Conservation (phyloP, 2,329 filamentous ascomycete species). For the Colletotrichum noveboracense region DNA sequence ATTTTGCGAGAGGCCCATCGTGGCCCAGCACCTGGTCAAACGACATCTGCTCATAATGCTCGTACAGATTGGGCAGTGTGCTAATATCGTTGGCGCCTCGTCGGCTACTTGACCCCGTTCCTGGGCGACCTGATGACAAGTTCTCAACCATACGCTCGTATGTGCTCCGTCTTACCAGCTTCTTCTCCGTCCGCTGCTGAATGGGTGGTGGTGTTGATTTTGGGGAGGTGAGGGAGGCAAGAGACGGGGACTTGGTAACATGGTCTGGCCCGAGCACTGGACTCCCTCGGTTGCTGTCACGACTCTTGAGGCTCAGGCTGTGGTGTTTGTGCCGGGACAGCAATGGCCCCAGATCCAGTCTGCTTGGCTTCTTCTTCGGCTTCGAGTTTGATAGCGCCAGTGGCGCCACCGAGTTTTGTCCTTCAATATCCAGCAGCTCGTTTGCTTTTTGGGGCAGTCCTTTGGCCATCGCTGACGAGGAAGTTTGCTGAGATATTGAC, state of each 20-base stretch:
- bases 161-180: slow-evolving; percentile 38
- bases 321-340: slow-evolving; percentile 36
- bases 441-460: slow-evolving; percentile 54
- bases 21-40: slow-evolving; percentile 45
- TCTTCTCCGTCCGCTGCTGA: slow-evolving; percentile 29
- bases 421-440: slow-evolving; percentile 52
- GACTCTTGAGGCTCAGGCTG: slow-evolving; percentile 14
- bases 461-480: slow-evolving; percentile 63
- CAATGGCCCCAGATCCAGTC: slow-evolving; percentile 53
- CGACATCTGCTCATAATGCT: slow-evolving; percentile 64
- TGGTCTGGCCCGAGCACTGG: slow-evolving; percentile 39
- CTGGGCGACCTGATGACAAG: slow-evolving; percentile 15
- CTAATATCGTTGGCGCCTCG: slow-evolving; percentile 27
- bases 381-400: slow-evolving; percentile 27
- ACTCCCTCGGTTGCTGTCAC: not conserved
- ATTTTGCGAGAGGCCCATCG: slow-evolving; percentile 7
- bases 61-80: slow-evolving; percentile 56
- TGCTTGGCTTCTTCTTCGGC: slow-evolving; percentile 54
- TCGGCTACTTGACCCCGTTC: slow-evolving; percentile 8
- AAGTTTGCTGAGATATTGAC: slow-evolving; percentile 64
- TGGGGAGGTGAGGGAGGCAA: slow-evolving; percentile 41
- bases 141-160: slow-evolving; percentile 30
- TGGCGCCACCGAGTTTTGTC: slow-evolving; percentile 26
- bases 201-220: slow-evolving; percentile 27
- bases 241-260: slow-evolving; percentile 46